Evolutionary conservation across 345 rosid species (phyloP), one percentile per base, ranked within the genome.

Genomic region (Eucalyptus viminalis): DNA sequence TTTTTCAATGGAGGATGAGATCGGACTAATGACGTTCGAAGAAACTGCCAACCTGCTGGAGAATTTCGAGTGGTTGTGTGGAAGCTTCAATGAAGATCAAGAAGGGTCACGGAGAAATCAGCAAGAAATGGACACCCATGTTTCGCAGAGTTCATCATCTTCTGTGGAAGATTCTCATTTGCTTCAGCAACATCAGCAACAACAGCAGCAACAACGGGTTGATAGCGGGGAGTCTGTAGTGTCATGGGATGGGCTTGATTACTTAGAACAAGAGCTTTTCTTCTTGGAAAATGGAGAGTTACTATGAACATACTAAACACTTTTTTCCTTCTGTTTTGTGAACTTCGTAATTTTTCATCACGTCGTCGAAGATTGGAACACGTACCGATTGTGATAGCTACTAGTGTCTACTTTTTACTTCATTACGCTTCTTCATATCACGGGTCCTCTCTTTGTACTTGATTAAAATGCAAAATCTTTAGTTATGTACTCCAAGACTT

Each of bases 171-270:
- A 44, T 90, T 94, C 16, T 2, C 89, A 53, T 94, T 91, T 93
- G 25, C 15, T 89, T 45, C 25, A 86, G 92, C 89, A 37, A 19
- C 34, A 90, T 67, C 95, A 90, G n/a, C 92, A 93, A 47, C 92
- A 90, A 21, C 80, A 91, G 44, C 43, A 93, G 76, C 91, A 91
- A 49, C 95, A 94, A 72, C 93, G 95, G 96, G 90, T 94, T 89
- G 95, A 94, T 54, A 89, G 94, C 88, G 93, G 91, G 58, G 97
- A 95, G 90, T 95, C 97, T 83, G 88, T 95, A 50, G 90, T 96
- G 49, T 91, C 94, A 27, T 95, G 98, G 99, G 96, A 95, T 86
- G 87, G 89, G 51, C 94, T 94, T 91, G 87, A 86, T 89, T 90
- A 89, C 88, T 88, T 92, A 47, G 96, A 93, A 72, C 94, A 94